These are phyloP conservation scores for Picochlorum sp. DNA, from an alignment of 139 green algal species.

Conservation along the genomic window DNA sequence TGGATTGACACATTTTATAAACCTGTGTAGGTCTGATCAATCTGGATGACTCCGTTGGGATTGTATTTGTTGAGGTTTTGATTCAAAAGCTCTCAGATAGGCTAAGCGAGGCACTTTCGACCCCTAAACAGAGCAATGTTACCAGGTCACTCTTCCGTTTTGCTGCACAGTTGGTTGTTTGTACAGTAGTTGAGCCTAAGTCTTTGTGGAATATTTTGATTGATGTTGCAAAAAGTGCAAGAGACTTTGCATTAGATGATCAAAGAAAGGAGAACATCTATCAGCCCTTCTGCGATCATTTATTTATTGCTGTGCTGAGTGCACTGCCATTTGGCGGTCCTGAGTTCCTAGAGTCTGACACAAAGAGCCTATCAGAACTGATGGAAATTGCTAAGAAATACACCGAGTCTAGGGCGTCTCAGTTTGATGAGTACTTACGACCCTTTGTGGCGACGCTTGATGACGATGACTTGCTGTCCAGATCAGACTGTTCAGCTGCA, in stretches of 20 bases:
- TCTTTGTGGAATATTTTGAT: constrained; percentile 33
- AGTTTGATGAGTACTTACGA: constrained; percentile 18
- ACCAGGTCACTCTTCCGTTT: constrained; percentile 59
- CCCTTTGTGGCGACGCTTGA: constrained; percentile 31
- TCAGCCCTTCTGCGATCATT: constrained; percentile 66
- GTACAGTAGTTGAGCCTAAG: constrained; percentile 40
- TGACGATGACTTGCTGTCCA: constrained; percentile 18
- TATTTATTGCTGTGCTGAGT: constrained; percentile 49
- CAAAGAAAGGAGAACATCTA: constrained; percentile 32
- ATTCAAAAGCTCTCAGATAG: constrained; percentile 3
- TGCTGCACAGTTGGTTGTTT: constrained; percentile 35
- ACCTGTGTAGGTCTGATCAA: not conserved
- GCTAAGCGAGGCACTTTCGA: constrained; percentile 13
- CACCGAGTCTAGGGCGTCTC: constrained; percentile 33
- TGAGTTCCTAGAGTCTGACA: constrained; percentile 38
- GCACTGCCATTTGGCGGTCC: constrained; percentile 55
- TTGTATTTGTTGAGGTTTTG: constrained; percentile 23
- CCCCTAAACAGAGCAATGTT: constrained; percentile 8
- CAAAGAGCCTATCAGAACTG: constrained; percentile 19
- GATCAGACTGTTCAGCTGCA: constrained; percentile 56
- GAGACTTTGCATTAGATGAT: not conserved
- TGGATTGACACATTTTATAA: too few relatives aligned
- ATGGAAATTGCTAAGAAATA: constrained; percentile 36
- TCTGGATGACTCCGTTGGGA: constrained; percentile 27
- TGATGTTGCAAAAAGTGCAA: constrained; percentile 14